Conservation (phyloP, 2,329 filamentous ascomycete genomes). For the Diaporthe sp. region DNA sequence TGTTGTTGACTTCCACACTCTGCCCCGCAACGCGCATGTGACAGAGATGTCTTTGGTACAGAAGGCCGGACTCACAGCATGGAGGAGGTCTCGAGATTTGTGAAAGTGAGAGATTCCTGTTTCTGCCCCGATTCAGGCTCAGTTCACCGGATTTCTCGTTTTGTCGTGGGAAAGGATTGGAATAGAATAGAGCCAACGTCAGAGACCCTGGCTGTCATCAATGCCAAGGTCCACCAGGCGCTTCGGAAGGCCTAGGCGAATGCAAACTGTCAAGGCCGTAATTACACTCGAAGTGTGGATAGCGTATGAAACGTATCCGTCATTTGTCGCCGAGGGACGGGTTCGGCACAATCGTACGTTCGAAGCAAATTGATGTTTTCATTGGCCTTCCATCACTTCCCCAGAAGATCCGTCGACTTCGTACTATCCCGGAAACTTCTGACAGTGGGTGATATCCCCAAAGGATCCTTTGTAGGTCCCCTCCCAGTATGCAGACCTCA, state of each 20-base stretch:
- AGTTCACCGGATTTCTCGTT: not conserved
- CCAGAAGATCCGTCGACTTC: too few species aligned
- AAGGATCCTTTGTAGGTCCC: too few species aligned
- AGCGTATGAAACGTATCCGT: not conserved
- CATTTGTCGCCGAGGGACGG: not conserved
- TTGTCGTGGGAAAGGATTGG: not conserved
- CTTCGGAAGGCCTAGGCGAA: not conserved
- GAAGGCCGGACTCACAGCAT: not conserved
- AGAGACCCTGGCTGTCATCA: too few species aligned
- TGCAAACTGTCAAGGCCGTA: not conserved
- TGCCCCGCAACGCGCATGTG: not conserved
- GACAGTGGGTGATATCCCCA: too few species aligned
- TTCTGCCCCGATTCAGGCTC: not conserved
- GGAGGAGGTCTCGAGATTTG: not conserved
- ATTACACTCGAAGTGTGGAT: not conserved
- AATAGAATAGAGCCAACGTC: not conserved
- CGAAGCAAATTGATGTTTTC: too few species aligned
- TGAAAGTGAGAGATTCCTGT: not conserved
- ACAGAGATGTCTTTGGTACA: not conserved
- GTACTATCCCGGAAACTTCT: too few species aligned
- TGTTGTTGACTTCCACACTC: not conserved
- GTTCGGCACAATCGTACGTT: too few species aligned
- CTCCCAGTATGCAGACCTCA: too few species aligned
- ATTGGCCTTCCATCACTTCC: too few species aligned
- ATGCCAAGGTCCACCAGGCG: not conserved